Evolutionary conservation across 805 yeast genomes (phyloP).

Genomic region (Cyberlindnera xishuangbannaensis): DNA sequence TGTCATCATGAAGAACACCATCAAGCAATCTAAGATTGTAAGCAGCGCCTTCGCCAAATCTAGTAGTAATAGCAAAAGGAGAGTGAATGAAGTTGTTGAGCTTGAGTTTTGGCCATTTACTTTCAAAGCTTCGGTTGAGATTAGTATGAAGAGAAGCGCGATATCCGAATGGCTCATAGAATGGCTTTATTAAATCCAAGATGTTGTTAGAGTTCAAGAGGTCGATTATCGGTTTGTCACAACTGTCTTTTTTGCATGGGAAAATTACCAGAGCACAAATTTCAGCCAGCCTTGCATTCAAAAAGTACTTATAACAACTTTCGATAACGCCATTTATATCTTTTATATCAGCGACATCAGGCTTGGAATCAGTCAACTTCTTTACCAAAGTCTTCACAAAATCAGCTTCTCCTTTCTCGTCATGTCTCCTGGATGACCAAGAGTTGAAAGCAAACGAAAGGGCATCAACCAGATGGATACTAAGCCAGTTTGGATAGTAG

Average conservation of each 20-base stretch:
- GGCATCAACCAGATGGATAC: slow-evolving; percentile 65
- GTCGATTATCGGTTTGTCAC: slow-evolving; percentile 37
- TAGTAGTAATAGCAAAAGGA: slow-evolving; percentile 37
- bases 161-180: slow-evolving; percentile 41
- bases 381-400: slow-evolving; percentile 30
- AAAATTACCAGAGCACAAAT: slow-evolving; percentile 68
- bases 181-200: slow-evolving; percentile 26
- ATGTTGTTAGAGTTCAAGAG: slow-evolving; percentile 36
- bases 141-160: slow-evolving; percentile 40
- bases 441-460: slow-evolving; percentile 69
- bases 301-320: slow-evolving; percentile 47
- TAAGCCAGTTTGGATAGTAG: slow-evolving; percentile 54
- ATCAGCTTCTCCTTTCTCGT: slow-evolving; percentile 27
- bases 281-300: slow-evolving; percentile 66
- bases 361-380: slow-evolving; percentile 23
- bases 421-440: slow-evolving; percentile 63
- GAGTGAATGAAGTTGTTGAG: slow-evolving; percentile 50
- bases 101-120: slow-evolving; percentile 40
- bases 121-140: slow-evolving; percentile 39
- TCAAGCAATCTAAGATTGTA: slow-evolving; percentile 64
- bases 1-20: slow-evolving; percentile 40
- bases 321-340: slow-evolving; percentile 25
- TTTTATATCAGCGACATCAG: slow-evolving; percentile 4
- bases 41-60: slow-evolving; percentile 46
- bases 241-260: slow-evolving; percentile 42